phyloP scores from a whole-genome alignment of 352 stramenopile species.

The Globisporangium rhizosaccharum region DNA sequence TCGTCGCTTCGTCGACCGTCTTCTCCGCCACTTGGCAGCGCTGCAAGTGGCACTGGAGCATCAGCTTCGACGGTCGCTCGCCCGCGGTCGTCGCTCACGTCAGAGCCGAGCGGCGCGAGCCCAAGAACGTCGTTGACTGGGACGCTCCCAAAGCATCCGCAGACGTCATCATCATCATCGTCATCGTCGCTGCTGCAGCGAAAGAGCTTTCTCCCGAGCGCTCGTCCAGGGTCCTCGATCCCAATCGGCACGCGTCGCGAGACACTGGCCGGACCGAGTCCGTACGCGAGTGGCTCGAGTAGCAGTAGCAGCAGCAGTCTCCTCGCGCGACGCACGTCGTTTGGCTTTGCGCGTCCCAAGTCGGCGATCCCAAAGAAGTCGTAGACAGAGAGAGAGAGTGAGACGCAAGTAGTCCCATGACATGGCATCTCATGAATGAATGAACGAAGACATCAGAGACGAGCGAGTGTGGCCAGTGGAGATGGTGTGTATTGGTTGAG shows the following conservation, averaged over 20 bases:
- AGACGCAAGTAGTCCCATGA: not conserved
- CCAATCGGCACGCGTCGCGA: constrained; percentile 3
- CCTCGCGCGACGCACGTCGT: constrained; percentile 21
- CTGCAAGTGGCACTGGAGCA: not conserved
- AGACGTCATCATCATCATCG: constrained; percentile 4
- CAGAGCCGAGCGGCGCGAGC: constrained; percentile 3
- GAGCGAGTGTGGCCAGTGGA: too few relatives aligned
- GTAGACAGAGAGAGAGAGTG: not conserved
- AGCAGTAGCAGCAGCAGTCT: constrained; percentile 3
- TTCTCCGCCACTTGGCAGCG: not conserved
- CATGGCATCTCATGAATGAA: not conserved
- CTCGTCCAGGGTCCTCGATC: constrained; percentile 9
- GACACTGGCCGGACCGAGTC: constrained; percentile 15
- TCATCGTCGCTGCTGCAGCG: constrained; percentile 16
- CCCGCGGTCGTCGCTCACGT: constrained; percentile 5
- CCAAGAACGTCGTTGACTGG: constrained; percentile 1
- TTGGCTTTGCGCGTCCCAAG: constrained; percentile 26
- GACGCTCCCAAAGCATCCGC: constrained; percentile 1
- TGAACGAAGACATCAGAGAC: not conserved
- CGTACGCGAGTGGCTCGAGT: constrained; percentile 3
- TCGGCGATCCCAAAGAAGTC: constrained; percentile 17
- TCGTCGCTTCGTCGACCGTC: constrained; percentile 7
- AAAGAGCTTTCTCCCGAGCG: constrained; percentile 19
- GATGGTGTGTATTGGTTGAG: too few relatives aligned
- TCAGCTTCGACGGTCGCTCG: not conserved